Evolutionary conservation across 2,329 filamentous ascomycete genomes (phyloP), one percentile per base, ranked within the genome.

Genomic region (Ophiostoma sp.): DNA sequence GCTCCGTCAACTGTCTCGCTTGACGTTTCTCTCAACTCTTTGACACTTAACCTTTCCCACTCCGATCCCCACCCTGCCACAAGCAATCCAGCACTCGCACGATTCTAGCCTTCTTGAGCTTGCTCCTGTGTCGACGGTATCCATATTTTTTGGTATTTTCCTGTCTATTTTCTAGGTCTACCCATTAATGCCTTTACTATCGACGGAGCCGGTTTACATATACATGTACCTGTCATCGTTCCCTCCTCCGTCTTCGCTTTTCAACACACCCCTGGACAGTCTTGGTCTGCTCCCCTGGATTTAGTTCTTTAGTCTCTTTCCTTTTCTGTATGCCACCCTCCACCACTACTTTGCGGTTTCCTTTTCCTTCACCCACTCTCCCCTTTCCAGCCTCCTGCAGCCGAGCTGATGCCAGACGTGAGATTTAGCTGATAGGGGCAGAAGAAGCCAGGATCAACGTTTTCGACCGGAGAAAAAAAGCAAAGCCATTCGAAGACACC

Each of bases 371-470:
- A 15, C 39, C 12, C 42, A 19, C 25, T 66, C 70, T 57, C 11
- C 39, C 33, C 15, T 48, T 48, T 71, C 69, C n/a, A 55, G 45
- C 39, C 48, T 57, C 59, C 48, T 72, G 39, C 63, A 68, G 63
- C 39, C 22, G 42, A 48, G 39, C 39, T 68, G 63, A 68, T 68
- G 15, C 39, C 42, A 50, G 25, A 50, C 33, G 63, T 68, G 63
- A 68, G 63, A 48, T 50, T 68, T 48, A 31, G 42, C 63, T n/a
- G 6, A 39, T 48, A 42, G 59, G 19, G 33, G 12, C 12, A 59
- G 28, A 25, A 59, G 28, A 25, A 42, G 36, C 59, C 33, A 63
- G 59, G 59, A 15, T 42, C 59, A 42, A 63, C 59, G 59, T 63
- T 15, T 25, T 63, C 33, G 33, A 63, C 33, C 59, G n/a, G 9